Evolutionary conservation across 768 basidiomycete genomes (phyloP), one percentile per base, ranked within the genome.

Genomic region (Wakefieldia striispora): DNA sequence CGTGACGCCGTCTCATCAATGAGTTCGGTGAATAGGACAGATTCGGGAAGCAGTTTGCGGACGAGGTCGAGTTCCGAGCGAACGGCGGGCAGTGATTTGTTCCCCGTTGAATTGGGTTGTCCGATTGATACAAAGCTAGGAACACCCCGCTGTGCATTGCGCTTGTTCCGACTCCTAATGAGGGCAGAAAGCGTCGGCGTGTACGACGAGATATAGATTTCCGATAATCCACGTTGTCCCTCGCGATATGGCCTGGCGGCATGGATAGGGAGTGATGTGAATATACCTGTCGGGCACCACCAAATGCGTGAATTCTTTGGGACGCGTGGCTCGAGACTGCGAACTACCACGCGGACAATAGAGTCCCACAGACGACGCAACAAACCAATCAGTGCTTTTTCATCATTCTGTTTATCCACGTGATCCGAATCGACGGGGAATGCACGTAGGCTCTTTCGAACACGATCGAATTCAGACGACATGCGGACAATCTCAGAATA

Each of bases 181-280:
- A 69, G 60, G 19, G 66, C 58, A 0, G 57, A 57, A 13, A 69
- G 54, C 1, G 63, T 64, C 4, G 69, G 63, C 0, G 65, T 65
- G 36, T 69, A 69, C 0, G 67, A 70, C 3, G 64, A 69, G 29
- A 70, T 44, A 38, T 58, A 68, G 19, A 58, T 3, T 40, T 66
- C 60, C 3, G 57, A 55, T n/a, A 70, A 29, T 20, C 60, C 58
- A 3, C 20, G 13, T 31, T 51, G 36, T 5, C 50, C 45, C 37
- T 38, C 43, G 27, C 48, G 57, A 45, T 53, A 60, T 7, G 50
- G 49, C 19, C 56, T 47, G 7, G 66, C 64, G 4, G 67, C 65
- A 38, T 69, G 69, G 24, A 70, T 43, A 4, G 69, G 69, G 38
- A 68, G 51, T 9, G 50, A 49, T 6, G 57, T 57, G 24, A 69